These are phyloP conservation scores for Pseudogymnoascus pannorum DNA, from an alignment of 2,329 filamentous ascomycete genomes.

Conservation along the genomic window DNA sequence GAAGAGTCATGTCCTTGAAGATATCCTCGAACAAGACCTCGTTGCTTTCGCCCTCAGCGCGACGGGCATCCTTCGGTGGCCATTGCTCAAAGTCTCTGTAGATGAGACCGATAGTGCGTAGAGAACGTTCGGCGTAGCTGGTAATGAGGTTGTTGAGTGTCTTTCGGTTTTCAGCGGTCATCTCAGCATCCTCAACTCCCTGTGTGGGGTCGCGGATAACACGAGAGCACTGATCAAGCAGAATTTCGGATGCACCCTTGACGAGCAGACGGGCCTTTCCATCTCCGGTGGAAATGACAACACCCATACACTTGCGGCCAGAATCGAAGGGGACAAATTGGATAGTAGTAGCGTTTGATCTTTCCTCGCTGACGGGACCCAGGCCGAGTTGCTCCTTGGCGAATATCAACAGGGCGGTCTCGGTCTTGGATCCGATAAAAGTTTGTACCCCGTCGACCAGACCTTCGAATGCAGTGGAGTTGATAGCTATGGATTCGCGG, in stretches of 20 bases:
- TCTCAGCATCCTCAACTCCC: conserved; percentile 42
- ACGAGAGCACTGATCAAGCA: conserved; percentile 35
- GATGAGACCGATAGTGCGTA: conserved; percentile 67
- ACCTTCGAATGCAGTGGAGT: conserved; percentile 63
- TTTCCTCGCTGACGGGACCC: conserved; percentile 51
- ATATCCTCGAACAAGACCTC: conserved; percentile 61
- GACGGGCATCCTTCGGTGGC: conserved; percentile 52
- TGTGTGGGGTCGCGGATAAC: conserved; percentile 53
- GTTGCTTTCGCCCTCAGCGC: conserved; percentile 50
- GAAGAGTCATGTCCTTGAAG: conserved; percentile 65
- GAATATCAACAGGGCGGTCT: conserved; percentile 66
- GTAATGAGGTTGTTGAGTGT: conserved; percentile 49
- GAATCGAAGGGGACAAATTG: conserved; percentile 39
- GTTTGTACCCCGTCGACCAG: conserved; percentile 50
- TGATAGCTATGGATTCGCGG: conserved; percentile 57
- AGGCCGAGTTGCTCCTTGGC: conserved; percentile 59
- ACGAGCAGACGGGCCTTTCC: conserved; percentile 40
- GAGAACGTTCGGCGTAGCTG: conserved; percentile 56
- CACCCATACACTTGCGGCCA: conserved; percentile 60
- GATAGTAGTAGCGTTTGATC: conserved; percentile 52
- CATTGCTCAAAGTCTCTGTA: conserved; percentile 66
- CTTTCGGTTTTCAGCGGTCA: conserved; percentile 51
- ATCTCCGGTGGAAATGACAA: conserved; percentile 46
- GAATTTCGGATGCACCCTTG: conserved; percentile 48
- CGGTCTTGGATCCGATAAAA: conserved; percentile 71